Percentiles rank a stretch among this genome's conserved stretches.
phyloP scores from a whole-genome alignment of 257 asterid genomes.

The Voacanga thouarsii region DNA sequence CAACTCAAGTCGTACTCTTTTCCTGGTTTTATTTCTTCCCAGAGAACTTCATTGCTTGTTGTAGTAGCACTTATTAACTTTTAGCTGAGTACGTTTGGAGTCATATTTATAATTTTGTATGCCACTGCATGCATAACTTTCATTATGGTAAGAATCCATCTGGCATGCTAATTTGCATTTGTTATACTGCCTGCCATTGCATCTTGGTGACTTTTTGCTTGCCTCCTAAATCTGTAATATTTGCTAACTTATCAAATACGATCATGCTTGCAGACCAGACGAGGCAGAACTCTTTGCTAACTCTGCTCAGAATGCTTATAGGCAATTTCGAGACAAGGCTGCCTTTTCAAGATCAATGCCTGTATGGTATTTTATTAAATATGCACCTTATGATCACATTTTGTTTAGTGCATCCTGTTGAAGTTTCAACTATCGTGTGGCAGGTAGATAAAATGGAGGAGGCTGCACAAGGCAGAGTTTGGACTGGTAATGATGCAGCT shows the following conservation, averaged over 20 bases:
- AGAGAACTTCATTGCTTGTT: neutral
- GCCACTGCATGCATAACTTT: neutral
- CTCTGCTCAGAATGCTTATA: constrained; percentile 76
- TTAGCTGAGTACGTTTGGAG: neutral
- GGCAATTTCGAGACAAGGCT: constrained; percentile 86
- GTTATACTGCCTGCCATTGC: neutral
- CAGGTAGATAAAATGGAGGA: constrained; percentile 94
- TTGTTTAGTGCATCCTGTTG: constrained; percentile 16
- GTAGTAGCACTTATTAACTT: neutral
- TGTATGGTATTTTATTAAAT: constrained; percentile 45
- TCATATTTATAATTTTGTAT: neutral
- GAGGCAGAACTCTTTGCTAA: constrained; percentile 93
- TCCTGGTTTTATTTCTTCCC: neutral
- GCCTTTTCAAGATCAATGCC: constrained; percentile 95
- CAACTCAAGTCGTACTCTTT: neutral
- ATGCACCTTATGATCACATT: constrained; percentile 9
- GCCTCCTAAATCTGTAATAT: neutral
- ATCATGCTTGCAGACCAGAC: constrained; percentile 56
- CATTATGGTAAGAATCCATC: neutral
- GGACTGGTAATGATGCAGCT: constrained; percentile 94
- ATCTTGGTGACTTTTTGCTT: neutral
- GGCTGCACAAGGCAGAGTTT: constrained; percentile 98
- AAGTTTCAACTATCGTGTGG: constrained; percentile 19
- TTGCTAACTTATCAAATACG: neutral
- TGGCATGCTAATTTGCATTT: neutral